These are phyloP conservation scores for Backusella liffmaniae DNA, from an alignment of 192 early-diverging fungal species.

Conservation along the genomic window DNA sequence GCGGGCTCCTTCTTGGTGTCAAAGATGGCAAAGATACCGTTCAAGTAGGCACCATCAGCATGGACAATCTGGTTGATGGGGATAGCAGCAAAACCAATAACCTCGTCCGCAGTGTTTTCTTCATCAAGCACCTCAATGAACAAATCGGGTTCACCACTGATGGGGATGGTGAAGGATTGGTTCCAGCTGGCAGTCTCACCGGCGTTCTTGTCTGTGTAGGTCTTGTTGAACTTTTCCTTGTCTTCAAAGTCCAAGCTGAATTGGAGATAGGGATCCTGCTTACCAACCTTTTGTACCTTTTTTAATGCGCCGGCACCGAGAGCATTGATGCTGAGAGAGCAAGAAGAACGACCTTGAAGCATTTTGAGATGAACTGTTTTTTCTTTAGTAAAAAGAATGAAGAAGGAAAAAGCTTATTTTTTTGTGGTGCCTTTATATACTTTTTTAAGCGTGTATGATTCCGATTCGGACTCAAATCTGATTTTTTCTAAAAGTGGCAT, in stretches of 20 bases:
- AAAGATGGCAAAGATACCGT: conserved; percentile 43
- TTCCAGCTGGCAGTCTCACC: conserved; percentile 48
- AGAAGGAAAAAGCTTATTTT: background rate
- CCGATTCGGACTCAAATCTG: background rate
- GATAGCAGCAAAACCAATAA: conserved; percentile 50
- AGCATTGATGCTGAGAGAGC: background rate
- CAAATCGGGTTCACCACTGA: conserved; percentile 41
- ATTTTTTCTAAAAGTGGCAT: background rate
- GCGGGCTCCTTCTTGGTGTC: conserved; percentile 32
- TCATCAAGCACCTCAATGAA: conserved; percentile 50
- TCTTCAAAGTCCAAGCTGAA: conserved; percentile 36
- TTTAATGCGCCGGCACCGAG: background rate
- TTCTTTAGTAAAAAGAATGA: background rate
- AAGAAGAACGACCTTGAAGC: conserved; percentile 1
- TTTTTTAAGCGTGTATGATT: background rate
- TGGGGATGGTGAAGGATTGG: conserved; percentile 41
- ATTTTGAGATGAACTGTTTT: background rate
- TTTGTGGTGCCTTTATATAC: background rate
- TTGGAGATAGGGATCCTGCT: conserved; percentile 50
- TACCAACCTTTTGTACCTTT: conserved; percentile 27
- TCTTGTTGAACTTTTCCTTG: conserved; percentile 47
- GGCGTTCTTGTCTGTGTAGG: conserved; percentile 43
- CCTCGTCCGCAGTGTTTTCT: conserved; percentile 33
- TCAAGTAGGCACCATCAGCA: conserved; percentile 37
- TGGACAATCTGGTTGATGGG: conserved; percentile 47